These are phyloP conservation scores for Aspergillus heteromorphus DNA, from an alignment of 495 filamentous ascomycete genomes.

Conservation along the genomic window DNA sequence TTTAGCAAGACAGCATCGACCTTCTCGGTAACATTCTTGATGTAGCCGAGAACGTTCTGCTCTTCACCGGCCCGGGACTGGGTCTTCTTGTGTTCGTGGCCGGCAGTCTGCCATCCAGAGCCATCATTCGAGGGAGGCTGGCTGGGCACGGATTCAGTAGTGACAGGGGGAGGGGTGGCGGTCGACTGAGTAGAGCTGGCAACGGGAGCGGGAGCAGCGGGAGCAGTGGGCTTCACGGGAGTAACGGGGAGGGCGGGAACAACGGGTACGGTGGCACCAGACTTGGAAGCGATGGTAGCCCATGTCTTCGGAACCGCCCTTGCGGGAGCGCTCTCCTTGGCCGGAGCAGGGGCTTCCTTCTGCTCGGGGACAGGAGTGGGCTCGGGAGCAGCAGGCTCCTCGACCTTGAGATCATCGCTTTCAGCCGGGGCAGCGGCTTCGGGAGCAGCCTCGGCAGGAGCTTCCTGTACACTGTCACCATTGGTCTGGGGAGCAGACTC, in stretches of 20 bases:
- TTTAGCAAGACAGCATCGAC: conserved; percentile 64
- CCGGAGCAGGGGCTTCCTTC: conserved; percentile 43
- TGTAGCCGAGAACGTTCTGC: conserved; percentile 70
- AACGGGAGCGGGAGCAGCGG: conserved; percentile 30
- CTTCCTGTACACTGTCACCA: conserved; percentile 28
- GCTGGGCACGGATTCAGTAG: conserved; percentile 37
- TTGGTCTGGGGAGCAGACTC: conserved; percentile 38
- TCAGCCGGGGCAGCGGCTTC: conserved; percentile 20
- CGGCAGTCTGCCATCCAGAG: conserved; percentile 76
- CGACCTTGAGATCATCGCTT: conserved; percentile 43
- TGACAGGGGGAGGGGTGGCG: conserved; percentile 33
- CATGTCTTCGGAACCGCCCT: conserved; percentile 73
- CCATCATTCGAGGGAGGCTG: conserved; percentile 44
- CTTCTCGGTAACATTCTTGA: conserved; percentile 89
- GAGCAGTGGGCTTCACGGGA: conserved; percentile 36
- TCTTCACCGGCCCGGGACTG: conserved; percentile 65
- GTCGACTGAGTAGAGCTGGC: conserved; percentile 36
- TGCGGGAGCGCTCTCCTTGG: conserved; percentile 42
- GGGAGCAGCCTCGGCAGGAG: conserved; percentile 24
- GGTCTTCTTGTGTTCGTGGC: conserved; percentile 68
- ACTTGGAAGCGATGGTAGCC: conserved; percentile 69
- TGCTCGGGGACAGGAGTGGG: conserved; percentile 39
- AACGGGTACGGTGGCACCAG: conserved; percentile 34
- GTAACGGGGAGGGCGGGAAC: conserved; percentile 33
- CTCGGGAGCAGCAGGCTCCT: conserved; percentile 49